Conservation (phyloP, 768 basidiomycete species). For the Pisolithus albus region DNA sequence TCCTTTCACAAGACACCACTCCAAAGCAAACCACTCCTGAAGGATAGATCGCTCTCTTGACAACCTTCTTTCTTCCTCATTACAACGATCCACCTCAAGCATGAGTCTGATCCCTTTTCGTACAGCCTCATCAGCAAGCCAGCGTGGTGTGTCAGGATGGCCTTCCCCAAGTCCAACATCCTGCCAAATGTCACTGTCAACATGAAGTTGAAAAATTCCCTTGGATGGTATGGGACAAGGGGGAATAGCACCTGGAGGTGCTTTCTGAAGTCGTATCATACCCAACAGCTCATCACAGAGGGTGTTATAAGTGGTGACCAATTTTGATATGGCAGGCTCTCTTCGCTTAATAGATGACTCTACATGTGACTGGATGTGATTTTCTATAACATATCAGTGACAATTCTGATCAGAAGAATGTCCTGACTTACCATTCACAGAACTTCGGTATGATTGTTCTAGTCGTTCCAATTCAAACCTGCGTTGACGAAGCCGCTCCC, state of each 20-base stretch:
- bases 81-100: too few relatives aligned
- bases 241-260: slow-evolving; percentile 18
- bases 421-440: slow-evolving; percentile 13
- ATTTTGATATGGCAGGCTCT: slow-evolving; percentile 20
- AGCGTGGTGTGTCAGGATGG: slow-evolving; percentile 4
- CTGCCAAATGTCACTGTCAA: slow-evolving; percentile 31
- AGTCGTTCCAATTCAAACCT: slow-evolving; percentile 15
- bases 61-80: too few relatives aligned
- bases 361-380: slow-evolving; percentile 23
- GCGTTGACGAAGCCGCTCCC: slow-evolving; percentile 10
- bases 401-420: not conserved
- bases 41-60: too few relatives aligned
- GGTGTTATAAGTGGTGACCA: slow-evolving; percentile 24
- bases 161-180: slow-evolving; percentile 25
- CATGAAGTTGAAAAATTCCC: slow-evolving; percentile 25
- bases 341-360: slow-evolving; percentile 18
- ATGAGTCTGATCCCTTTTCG: too few relatives aligned
- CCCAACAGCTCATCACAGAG: slow-evolving; percentile 16
- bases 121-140: not conserved
- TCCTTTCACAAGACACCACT: not conserved
- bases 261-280: slow-evolving; percentile 13
- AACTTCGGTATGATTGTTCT: slow-evolving; percentile 9
- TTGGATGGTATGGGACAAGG: slow-evolving; percentile 18
- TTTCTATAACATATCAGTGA: slow-evolving; percentile 10
- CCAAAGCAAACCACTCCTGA: too few relatives aligned